Conservation (phyloP, 176 grass and related monocot genomes). For the Eragrostis curvula region DNA sequence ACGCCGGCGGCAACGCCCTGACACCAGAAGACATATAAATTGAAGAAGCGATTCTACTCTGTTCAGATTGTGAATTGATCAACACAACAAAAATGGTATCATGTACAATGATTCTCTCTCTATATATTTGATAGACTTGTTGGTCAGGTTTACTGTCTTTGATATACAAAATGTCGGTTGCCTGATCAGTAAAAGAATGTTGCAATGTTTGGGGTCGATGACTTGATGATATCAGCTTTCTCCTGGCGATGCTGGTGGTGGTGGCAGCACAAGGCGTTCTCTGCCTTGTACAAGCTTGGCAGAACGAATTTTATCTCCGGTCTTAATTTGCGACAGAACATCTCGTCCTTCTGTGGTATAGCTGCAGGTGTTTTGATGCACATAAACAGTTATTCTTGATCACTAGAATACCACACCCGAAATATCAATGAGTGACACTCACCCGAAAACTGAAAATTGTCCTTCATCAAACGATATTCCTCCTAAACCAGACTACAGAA, state of each 20-base stretch:
- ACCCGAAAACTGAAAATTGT: conserved; percentile 98
- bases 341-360: conserved; percentile 81
- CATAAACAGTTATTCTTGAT: not conserved
- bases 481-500: conserved; percentile 81
- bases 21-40: conserved; percentile 21
- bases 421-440: conserved; percentile 23
- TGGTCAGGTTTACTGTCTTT: conserved; percentile 37
- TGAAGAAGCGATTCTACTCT: not conserved
- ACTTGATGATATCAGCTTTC: conserved; percentile 59
- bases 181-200: conserved; percentile 53
- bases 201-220: not conserved
- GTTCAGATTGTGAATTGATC: not conserved
- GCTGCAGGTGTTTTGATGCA: conserved; percentile 47
- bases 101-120: conserved; percentile 40
- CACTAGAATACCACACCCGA: too few relatives aligned
- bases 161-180: conserved; percentile 44
- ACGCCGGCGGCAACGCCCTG: conserved; percentile 15
- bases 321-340: conserved; percentile 84
- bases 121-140: conserved; percentile 17
- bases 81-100: conserved; percentile 15
- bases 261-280: conserved; percentile 76
- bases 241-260: conserved; percentile 25
- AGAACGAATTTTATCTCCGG: conserved; percentile 82
- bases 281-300: conserved; percentile 80
- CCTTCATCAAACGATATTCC: conserved; percentile 99